Conservation (phyloP, 108 stramenopile species). For the Nannochloropsis gaditana region DNA sequence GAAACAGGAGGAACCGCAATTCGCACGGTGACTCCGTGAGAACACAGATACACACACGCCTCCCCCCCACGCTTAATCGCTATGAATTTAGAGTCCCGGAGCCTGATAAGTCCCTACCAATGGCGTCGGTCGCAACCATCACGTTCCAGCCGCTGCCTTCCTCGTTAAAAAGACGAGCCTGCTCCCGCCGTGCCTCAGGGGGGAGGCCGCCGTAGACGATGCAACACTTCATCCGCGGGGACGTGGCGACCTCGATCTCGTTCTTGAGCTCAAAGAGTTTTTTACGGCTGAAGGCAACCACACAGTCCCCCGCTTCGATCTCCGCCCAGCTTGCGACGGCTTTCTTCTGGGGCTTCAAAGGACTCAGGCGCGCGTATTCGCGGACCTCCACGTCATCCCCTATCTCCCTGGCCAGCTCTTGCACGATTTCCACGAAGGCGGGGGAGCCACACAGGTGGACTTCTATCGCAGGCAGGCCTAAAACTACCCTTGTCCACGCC, state of each 20-base stretch:
- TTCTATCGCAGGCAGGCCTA: constrained; percentile 71
- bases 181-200: constrained; percentile 68
- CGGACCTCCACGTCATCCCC: constrained; percentile 74
- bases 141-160: constrained; percentile 64
- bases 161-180: constrained; percentile 76
- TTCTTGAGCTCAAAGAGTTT: not conserved
- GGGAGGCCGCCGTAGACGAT: constrained; percentile 82
- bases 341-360: constrained; percentile 51
- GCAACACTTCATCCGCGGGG: constrained; percentile 64
- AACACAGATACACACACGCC: too few relatives aligned
- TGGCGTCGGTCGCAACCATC: constrained; percentile 80
- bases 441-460: constrained; percentile 78
- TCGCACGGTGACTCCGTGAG: too few relatives aligned
- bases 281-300: not conserved
- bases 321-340: constrained; percentile 40
- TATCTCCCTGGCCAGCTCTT: constrained; percentile 52
- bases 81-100: too few relatives aligned
- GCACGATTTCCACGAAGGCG: constrained; percentile 64
- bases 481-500: constrained; percentile 74
- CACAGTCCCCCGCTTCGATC: not conserved
- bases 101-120: constrained; percentile 49
- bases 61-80: too few relatives aligned
- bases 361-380: constrained; percentile 68
- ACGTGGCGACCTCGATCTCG: constrained; percentile 44
- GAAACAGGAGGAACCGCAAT: too few relatives aligned